phyloP scores from a whole-genome alignment of 2,329 filamentous ascomycete species.

The Ascochyta clinopodiicola region DNA sequence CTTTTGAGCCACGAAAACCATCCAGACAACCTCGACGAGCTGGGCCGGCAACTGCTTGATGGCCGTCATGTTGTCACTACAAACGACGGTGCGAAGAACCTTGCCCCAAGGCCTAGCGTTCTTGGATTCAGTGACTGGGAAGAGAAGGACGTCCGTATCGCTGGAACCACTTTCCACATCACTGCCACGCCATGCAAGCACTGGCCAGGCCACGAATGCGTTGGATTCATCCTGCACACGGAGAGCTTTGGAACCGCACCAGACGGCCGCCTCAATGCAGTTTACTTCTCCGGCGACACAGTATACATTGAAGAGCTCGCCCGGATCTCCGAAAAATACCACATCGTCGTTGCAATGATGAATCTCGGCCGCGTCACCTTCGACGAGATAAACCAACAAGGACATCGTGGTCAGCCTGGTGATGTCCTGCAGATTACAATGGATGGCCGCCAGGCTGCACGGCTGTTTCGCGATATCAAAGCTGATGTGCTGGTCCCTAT shows the following conservation, averaged over 20 bases:
- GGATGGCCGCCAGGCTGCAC: no score
- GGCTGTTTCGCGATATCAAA: no score
- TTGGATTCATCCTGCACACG: conserved; percentile 53
- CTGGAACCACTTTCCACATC: conserved; percentile 47
- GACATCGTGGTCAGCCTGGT: no score
- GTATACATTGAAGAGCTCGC: conserved; percentile 53
- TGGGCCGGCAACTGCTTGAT: conserved; percentile 55
- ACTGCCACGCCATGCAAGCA: conserved; percentile 56
- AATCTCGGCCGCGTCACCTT: no score
- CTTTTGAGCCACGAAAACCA: conserved; percentile 61
- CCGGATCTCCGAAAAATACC: conserved; percentile 2
- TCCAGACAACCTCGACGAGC: conserved; percentile 57
- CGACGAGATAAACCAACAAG: no score
- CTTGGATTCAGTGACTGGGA: conserved; percentile 39
- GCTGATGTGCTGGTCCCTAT: no score
- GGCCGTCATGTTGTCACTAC: conserved; percentile 57
- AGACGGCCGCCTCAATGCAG: conserved; percentile 52
- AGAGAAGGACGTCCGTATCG: conserved; percentile 29
- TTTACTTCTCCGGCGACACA: conserved; percentile 60
- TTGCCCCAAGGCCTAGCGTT: conserved; percentile 54
- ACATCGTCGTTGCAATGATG: no score
- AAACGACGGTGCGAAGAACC: conserved; percentile 53
- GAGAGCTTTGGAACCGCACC: conserved; percentile 47
- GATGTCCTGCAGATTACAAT: no score
- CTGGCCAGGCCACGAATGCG: conserved; percentile 54